Conservation (phyloP, 2,329 filamentous ascomycete species). For the Lachnellula willkommii region DNA sequence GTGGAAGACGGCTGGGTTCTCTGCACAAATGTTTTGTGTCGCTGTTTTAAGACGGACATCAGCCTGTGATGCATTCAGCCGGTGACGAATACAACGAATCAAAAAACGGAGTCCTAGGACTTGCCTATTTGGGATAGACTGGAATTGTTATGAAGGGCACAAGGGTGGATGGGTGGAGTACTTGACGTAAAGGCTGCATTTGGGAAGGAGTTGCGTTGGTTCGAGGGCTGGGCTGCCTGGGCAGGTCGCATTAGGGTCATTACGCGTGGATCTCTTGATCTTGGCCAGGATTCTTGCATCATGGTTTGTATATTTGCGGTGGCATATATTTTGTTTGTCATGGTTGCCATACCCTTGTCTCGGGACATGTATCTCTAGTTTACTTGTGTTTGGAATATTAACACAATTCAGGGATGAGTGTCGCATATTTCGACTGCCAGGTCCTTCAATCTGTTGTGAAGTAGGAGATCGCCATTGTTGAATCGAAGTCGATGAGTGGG, state of each 20-base stretch:
- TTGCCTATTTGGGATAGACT: constrained; percentile 3
- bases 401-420: not conserved
- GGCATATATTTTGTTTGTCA: not conserved
- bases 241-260: too few species aligned
- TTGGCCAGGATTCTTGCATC: not conserved
- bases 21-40: not conserved
- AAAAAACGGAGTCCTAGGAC: not conserved
- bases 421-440: not conserved
- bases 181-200: not conserved
- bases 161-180: not conserved
- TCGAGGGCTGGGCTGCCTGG: too few species aligned
- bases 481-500: too few species aligned
- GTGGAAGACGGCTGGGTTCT: not conserved
- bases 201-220: constrained; percentile 1
- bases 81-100: not conserved
- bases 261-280: not conserved
- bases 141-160: not conserved
- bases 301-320: not conserved
- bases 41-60: not conserved
- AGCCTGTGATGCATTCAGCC: constrained; percentile 9
- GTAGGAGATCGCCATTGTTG: too few species aligned
- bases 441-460: not conserved
- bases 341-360: not conserved
- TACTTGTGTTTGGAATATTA: not conserved
- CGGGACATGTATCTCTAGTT: not conserved